These are phyloP conservation scores for Vachellia pachyceras DNA, from an alignment of 306 rosid genomes.

Conservation along the genomic window DNA sequence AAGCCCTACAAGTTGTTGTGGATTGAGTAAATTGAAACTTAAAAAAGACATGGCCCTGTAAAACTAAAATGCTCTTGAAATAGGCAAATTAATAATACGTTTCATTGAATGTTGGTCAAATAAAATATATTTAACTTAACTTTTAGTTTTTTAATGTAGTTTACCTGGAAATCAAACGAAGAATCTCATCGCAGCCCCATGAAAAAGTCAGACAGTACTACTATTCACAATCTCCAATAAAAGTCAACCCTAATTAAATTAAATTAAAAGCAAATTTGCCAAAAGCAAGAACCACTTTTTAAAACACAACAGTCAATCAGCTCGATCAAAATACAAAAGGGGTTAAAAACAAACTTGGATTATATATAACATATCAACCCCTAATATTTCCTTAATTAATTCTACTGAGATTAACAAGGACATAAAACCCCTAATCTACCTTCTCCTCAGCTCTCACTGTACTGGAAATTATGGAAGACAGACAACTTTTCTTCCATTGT, in stretches of 20 bases:
- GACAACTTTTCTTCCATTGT: conserved; percentile 21
- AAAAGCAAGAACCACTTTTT: background rate
- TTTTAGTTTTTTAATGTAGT: background rate
- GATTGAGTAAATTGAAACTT: background rate
- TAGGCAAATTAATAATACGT: background rate
- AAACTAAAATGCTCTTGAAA: background rate
- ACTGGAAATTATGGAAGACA: background rate
- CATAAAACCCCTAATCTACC: conserved; percentile 35
- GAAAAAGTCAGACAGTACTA: background rate
- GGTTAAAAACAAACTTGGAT: conserved; percentile 23
- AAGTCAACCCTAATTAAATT: conserved; percentile 47
- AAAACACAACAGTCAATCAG: conserved; percentile 15
- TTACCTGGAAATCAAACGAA: background rate
- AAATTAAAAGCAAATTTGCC: background rate
- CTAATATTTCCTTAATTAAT: conserved; percentile 13
- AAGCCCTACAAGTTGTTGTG: background rate
- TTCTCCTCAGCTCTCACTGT: conserved; percentile 6
- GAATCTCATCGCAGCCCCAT: background rate
- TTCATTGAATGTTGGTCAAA: background rate
- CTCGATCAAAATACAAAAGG: conserved; percentile 17
- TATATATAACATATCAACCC: conserved; percentile 34
- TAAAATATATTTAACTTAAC: background rate
- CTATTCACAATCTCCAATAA: background rate
- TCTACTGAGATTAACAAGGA: conserved; percentile 35
- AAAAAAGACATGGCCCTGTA: background rate